Percentiles rank a stretch among this genome's conserved stretches.
Conservation (phyloP, 352 stramenopile species). For the Phytophthora citrophthora region DNA sequence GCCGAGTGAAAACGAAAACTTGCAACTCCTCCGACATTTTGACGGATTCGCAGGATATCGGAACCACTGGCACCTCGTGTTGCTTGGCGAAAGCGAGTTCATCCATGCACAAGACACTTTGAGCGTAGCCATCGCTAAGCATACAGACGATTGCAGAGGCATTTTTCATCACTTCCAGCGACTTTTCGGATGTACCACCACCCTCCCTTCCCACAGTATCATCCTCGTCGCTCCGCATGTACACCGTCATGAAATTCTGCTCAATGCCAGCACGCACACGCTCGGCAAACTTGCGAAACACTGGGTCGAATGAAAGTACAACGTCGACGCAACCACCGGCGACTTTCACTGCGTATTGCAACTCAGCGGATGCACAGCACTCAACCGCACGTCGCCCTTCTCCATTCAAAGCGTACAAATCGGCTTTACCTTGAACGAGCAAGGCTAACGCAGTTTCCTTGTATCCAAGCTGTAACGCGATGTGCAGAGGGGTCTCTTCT, state of each 20-base stretch:
- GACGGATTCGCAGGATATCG: constrained; percentile 69
- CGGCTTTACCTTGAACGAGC: constrained; percentile 59
- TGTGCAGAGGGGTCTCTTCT: constrained; percentile 74
- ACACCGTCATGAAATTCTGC: constrained; percentile 78
- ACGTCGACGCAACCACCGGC: constrained; percentile 74
- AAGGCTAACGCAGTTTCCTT: constrained; percentile 68
- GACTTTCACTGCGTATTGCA: constrained; percentile 81
- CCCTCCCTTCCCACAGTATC: constrained; percentile 29
- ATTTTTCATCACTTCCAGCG: constrained; percentile 63
- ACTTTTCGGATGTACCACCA: constrained; percentile 36
- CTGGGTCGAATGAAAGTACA: constrained; percentile 78
- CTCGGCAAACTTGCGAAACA: constrained; percentile 68
- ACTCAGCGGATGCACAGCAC: constrained; percentile 74
- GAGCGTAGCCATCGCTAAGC: constrained; percentile 70
- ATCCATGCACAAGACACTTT: constrained; percentile 75
- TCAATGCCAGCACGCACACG: constrained; percentile 71
- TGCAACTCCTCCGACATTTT: constrained; percentile 75
- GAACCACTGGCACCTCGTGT: constrained; percentile 69
- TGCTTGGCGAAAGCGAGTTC: constrained; percentile 80
- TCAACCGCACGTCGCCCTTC: constrained; percentile 67
- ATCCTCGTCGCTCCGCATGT: constrained; percentile 60
- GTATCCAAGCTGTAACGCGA: constrained; percentile 67
- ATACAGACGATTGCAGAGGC: constrained; percentile 78
- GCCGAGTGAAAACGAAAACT: constrained; percentile 78
- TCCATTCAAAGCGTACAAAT: constrained; percentile 60